Percentiles rank a stretch among this genome's conserved stretches.
phyloP scores from a whole-genome alignment of 495 filamentous ascomycete genomes.

The Tuber melanosporum region DNA sequence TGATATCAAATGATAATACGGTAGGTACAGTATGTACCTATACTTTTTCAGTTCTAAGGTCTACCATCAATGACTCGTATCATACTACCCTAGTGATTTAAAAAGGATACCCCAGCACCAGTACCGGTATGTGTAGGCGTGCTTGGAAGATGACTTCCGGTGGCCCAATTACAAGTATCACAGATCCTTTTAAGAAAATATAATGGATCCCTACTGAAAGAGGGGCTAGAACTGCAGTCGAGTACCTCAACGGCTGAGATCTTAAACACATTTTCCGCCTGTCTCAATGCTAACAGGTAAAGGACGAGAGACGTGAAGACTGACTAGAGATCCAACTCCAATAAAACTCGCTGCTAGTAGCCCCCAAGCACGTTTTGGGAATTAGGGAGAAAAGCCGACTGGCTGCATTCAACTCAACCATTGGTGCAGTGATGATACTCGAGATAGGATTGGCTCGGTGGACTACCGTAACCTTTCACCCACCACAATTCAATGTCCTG shows the following conservation, averaged over 20 bases:
- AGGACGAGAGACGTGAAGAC: background rate
- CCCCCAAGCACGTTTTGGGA: background rate
- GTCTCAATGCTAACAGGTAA: background rate
- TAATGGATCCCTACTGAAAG: background rate
- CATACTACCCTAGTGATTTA: no score
- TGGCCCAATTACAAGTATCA: background rate
- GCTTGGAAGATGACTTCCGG: background rate
- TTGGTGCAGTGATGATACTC: no score
- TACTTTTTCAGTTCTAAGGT: background rate
- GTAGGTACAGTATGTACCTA: no score
- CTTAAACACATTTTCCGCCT: background rate
- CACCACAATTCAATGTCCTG: no score
- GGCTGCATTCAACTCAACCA: background rate
- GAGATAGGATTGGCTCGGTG: no score
- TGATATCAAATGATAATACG: no score
- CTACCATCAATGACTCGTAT: no score
- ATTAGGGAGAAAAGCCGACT: background rate
- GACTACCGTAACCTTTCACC: no score
- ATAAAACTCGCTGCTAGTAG: background rate
- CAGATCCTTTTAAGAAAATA: background rate
- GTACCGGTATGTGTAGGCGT: no score
- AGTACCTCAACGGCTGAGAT: background rate
- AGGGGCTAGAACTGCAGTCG: background rate
- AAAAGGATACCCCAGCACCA: no score
- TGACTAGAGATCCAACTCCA: background rate